A percentile compares a stretch with the other conserved stretches of the same genome.
Conservation (phyloP, 78 protist species). For the Pigoraptor vietnamica region DNA sequence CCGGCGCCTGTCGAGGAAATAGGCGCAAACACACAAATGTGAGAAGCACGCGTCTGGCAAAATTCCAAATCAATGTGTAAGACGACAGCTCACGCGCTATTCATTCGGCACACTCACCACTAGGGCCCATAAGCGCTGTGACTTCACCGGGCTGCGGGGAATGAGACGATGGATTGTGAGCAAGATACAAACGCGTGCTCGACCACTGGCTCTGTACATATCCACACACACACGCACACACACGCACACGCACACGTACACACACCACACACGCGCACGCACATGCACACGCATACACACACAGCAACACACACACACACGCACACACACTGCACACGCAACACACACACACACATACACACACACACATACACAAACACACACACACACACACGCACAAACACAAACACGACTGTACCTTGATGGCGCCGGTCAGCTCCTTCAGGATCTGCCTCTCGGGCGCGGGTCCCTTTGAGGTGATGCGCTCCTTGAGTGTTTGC, state of each 20-base stretch:
- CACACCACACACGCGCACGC: background rate
- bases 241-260: no score
- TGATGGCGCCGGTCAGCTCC: background rate
- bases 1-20: background rate
- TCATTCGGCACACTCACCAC: background rate
- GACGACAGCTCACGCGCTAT: background rate
- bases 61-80: no score
- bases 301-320: background rate
- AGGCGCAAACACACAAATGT: background rate
- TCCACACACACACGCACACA: no score
- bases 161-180: no score
- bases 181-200: no score
- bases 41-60: background rate
- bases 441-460: background rate
- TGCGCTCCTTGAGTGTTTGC: background rate
- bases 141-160: background rate
- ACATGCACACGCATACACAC: background rate
- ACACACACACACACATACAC: background rate
- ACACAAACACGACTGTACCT: background rate
- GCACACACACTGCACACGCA: background rate
- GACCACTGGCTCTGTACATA: no score
- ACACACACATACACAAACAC: background rate
- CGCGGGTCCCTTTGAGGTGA: background rate
- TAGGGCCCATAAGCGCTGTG: background rate
- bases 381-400: background rate